Conservation (phyloP, 441 rosid species). For the Viola pubescens region DNA sequence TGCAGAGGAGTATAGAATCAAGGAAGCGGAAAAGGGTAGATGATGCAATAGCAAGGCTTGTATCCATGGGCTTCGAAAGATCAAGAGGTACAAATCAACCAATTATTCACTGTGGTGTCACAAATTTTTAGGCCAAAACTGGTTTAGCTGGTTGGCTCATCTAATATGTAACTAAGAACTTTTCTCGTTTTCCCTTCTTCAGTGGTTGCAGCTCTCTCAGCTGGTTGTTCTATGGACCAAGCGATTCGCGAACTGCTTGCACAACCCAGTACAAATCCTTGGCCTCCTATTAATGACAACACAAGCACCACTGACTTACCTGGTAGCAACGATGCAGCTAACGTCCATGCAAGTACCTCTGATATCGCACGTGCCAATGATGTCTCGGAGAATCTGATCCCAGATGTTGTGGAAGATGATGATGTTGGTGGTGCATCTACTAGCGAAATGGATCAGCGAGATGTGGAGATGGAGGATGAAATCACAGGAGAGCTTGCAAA, state of each 20-base stretch:
- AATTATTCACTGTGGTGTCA: background rate
- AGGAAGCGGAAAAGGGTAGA: slow-evolving; percentile 58
- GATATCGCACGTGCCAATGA: slow-evolving; percentile 8
- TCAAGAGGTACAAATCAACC: slow-evolving; percentile 38
- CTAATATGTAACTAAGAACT: background rate
- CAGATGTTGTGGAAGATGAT: slow-evolving; percentile 10
- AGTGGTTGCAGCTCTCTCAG: slow-evolving; percentile 52
- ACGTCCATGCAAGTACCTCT: slow-evolving; percentile 8
- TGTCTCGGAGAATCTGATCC: slow-evolving; percentile 1
- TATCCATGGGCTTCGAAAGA: slow-evolving; percentile 81
- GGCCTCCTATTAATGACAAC: slow-evolving; percentile 8
- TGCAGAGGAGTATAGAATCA: slow-evolving; percentile 55
- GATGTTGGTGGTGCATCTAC: slow-evolving; percentile 19
- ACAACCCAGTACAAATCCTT: slow-evolving; percentile 19
- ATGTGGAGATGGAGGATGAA: slow-evolving; percentile 64
- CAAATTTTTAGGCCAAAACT: background rate
- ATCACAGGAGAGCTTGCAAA: slow-evolving; percentile 49
- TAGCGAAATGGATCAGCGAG: slow-evolving; percentile 35
- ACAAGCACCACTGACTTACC: background rate
- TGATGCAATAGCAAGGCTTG: slow-evolving; percentile 47
- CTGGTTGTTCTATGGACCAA: slow-evolving; percentile 40
- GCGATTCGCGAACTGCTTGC: slow-evolving; percentile 42
- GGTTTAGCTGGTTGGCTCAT: background rate
- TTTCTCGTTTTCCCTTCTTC: slow-evolving; percentile 8
- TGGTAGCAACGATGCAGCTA: background rate